These are phyloP conservation scores for Ophiobolus disseminans DNA, from an alignment of 2,329 filamentous ascomycete genomes.

Conservation along the genomic window DNA sequence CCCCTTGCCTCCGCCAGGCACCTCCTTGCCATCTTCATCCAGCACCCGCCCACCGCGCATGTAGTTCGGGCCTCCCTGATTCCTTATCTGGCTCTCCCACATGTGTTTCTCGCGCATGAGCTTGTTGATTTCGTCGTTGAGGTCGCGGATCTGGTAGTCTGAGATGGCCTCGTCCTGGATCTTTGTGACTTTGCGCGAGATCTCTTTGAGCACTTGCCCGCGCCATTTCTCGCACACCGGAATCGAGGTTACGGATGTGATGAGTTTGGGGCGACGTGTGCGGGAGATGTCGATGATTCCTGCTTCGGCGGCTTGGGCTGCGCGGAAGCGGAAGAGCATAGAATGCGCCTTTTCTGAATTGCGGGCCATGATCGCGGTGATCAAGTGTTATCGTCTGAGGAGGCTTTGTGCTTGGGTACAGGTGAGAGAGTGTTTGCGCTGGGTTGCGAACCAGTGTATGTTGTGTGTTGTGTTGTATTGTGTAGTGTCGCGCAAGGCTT, in stretches of 20 bases:
- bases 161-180: constrained; percentile 92
- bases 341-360: constrained; percentile 99
- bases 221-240: constrained; percentile 96
- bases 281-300: constrained; percentile 94
- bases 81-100: constrained; percentile 97
- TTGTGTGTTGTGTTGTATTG: not conserved
- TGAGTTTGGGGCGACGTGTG: constrained; percentile 86
- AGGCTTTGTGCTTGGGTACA: constrained; percentile 5
- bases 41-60: constrained; percentile 71
- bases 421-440: not conserved
- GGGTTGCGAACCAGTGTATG: not conserved
- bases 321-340: constrained; percentile 99
- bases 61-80: constrained; percentile 96
- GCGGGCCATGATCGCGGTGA: constrained; percentile 68
- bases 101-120: constrained; percentile 98
- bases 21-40: constrained; percentile 63
- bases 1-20: constrained; percentile 77
- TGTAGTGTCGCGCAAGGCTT: not conserved
- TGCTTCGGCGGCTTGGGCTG: constrained; percentile 92
- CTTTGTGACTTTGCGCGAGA: constrained; percentile 92
- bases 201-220: constrained; percentile 95
- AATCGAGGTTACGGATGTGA: constrained; percentile 84
- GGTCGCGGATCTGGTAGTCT: constrained; percentile 95
- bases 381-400: constrained; percentile 5
- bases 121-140: constrained; percentile 99